phyloP scores from a whole-genome alignment of 257 asterid genomes.

The Verbascum thapsus region DNA sequence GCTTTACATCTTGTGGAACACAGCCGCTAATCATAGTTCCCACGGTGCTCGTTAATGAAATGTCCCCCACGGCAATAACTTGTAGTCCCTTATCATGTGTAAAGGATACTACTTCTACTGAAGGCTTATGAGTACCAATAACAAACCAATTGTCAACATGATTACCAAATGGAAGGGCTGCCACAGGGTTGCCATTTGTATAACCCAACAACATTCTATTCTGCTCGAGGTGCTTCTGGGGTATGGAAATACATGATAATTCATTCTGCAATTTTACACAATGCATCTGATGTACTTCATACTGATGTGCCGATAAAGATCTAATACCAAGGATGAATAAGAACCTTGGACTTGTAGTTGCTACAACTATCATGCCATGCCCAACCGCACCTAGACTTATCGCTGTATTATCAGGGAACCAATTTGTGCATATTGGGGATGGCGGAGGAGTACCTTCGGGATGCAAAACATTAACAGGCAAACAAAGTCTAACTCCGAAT shows the following conservation, averaged over 20 bases:
- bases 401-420: constrained; percentile 73
- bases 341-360: constrained; percentile 80
- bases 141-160: constrained; percentile 53
- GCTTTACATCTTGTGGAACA: constrained; percentile 92
- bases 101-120: constrained; percentile 85
- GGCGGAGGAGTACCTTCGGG: constrained; percentile 57
- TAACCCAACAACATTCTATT: constrained; percentile 39
- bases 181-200: constrained; percentile 34
- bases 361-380: constrained; percentile 70
- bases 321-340: constrained; percentile 77
- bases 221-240: constrained; percentile 52
- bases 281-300: constrained; percentile 73
- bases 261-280: constrained; percentile 79
- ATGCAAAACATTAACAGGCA: constrained; percentile 56
- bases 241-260: constrained; percentile 85
- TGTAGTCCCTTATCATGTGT: constrained; percentile 62
- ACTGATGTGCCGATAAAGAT: constrained; percentile 41
- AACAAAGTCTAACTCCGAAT: constrained; percentile 76
- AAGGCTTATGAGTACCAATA: constrained; percentile 94
- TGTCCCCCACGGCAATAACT: constrained; percentile 71
- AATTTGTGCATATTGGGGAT: constrained; percentile 62
- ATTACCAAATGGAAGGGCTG: constrained; percentile 40
- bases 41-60: constrained; percentile 68
- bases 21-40: constrained; percentile 86
- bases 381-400: constrained; percentile 97